Base-by-base conservation (phyloP, 2,329 filamentous ascomycete genomes). In the Clarireedia hainanense region DNA sequence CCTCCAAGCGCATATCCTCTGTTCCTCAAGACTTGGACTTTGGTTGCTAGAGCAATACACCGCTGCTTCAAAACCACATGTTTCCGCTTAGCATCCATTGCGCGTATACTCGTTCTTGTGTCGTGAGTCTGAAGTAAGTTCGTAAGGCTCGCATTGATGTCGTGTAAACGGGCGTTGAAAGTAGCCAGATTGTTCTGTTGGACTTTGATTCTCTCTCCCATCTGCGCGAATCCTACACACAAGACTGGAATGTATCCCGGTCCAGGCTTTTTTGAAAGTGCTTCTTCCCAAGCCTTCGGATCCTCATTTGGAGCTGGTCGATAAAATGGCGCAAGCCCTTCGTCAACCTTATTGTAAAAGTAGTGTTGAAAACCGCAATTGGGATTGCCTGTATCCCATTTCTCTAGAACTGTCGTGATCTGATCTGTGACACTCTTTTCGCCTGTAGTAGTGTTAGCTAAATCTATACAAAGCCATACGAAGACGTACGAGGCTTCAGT, bases 271-370 rank as follows among this genome's bases (percentile, higher is more conserved):
- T 87, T 86, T 63, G 86, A 81, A 27, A 92, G 79, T 0, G 89
- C 89, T 64, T 91, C 87, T 66, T 95, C 89, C 88, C 89, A 95
- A 67, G 88, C 88, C 61, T 82, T 80, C 39, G 85, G 81, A 67
- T 91, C 84, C 67, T 94, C 89, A 63, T 81, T 76, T 1, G 83
- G 75, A 15, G 80, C 76, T 2, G 87, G 87, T 61, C 84, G 81
- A 71, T 88, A 91, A 70, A 87, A 91, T 10, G 87, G 87, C n/a
- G 86, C 84, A 67, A 80, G 80, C 52, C 82, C 80, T 65, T 87
- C 82, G 60, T 87, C 84, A 60, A 91, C 88, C 62, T 88, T 84
- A 73, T 94, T 94, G 77, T 94, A 95, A 70, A 94, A 89, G 75
- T 92, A 92, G 67, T 88, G 77, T 70, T 89, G 87, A 74, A 94